Conservation (phyloP, 345 rosid species). For the Eucalyptus sp. region DNA sequence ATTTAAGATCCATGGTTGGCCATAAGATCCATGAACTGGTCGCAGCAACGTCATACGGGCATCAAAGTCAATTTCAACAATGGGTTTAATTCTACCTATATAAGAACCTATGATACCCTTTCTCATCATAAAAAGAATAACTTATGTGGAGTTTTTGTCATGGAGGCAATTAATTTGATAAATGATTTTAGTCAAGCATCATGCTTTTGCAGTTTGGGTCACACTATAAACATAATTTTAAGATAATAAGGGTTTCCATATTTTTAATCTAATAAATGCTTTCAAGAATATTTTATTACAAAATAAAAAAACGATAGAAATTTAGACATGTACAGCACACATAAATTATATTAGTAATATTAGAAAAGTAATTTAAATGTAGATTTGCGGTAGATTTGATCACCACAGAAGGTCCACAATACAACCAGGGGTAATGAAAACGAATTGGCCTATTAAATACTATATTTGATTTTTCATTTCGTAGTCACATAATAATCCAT, state of each 20-base stretch:
- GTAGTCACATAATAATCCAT: no score
- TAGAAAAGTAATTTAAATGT: fast-evolving
- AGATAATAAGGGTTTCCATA: background rate
- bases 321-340: background rate
- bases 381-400: no score
- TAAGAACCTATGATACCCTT: background rate
- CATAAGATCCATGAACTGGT: background rate
- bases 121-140: fast-evolving
- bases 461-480: no score
- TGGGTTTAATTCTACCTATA: no score
- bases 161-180: background rate
- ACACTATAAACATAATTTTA: no score
- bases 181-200: background rate
- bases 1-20: background rate
- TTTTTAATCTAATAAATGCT: background rate
- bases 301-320: no score
- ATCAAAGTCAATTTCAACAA: background rate
- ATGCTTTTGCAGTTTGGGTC: background rate
- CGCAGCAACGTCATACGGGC: background rate
- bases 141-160: background rate
- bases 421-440: no score
- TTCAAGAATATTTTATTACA: background rate
- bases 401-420: fast-evolving
- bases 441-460: no score
- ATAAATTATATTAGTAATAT: background rate